Evolutionary conservation across 345 rosid species (phyloP).

Genomic region (Populus alba): DNA sequence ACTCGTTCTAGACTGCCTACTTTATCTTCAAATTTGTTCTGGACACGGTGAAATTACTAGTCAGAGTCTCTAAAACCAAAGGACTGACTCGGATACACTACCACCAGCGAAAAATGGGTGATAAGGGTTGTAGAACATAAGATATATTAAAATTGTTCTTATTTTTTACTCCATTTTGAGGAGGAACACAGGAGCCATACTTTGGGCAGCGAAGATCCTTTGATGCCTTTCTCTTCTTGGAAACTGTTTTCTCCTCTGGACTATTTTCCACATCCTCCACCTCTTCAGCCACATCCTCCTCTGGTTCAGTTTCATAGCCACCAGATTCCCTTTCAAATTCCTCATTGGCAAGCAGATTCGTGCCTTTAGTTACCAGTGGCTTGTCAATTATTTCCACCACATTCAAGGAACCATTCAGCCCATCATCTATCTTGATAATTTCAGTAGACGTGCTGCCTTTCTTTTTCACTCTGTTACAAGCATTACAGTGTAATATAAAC

Average conservation of each 20-base stretch:
- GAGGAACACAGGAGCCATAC: constrained; percentile 38
- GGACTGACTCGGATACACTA: background rate
- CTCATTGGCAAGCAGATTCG: constrained; percentile 59
- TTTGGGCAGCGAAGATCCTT: constrained; percentile 54
- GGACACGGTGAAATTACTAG: background rate
- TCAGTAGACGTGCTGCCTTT: constrained; percentile 38
- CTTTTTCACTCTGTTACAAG: constrained; percentile 56
- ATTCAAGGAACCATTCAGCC: constrained; percentile 22
- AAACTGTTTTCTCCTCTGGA: constrained; percentile 32
- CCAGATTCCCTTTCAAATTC: constrained; percentile 64
- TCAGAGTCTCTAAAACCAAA: background rate
- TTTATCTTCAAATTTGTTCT: background rate
- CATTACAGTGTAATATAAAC: background rate
- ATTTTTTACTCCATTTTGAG: background rate
- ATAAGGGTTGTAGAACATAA: background rate
- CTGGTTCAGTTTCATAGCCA: constrained; percentile 60
- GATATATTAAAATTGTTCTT: background rate
- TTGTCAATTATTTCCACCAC: constrained; percentile 41
- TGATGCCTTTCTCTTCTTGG: constrained; percentile 72
- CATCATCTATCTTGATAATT: constrained; percentile 25
- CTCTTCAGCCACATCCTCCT: constrained; percentile 41
- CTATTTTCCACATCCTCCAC: constrained; percentile 30
- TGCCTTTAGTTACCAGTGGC: constrained; percentile 26
- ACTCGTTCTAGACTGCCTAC: background rate
- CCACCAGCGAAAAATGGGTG: background rate